A percentile compares a stretch with the other conserved stretches of the same genome.
Evolutionary conservation across 345 rosid species (phyloP).

Genomic region (Arabidopsis arenosa): DNA sequence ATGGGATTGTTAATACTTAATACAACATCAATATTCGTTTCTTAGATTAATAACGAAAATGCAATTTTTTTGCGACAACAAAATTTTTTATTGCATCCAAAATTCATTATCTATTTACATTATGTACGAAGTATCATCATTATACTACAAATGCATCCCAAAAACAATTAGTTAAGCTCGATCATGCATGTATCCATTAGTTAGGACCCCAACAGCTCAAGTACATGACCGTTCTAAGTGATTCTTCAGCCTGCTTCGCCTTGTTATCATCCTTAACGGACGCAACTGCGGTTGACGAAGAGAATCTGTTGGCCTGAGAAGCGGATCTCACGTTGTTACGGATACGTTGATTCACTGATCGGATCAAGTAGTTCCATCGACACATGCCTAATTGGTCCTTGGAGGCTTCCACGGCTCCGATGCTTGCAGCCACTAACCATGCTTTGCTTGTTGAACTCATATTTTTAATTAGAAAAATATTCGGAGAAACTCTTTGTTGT

Average conservation of each 20-base stretch:
- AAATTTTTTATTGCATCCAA: too few species aligned
- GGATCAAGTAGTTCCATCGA: conserved; percentile 54
- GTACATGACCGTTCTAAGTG: conserved; percentile 75
- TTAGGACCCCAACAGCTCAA: conserved; percentile 90
- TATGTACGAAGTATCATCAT: too few species aligned
- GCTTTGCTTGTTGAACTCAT: conserved; percentile 49
- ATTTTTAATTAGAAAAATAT: background rate
- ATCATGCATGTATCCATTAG: background rate
- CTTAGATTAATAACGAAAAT: too few species aligned
- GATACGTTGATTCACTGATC: conserved; percentile 49
- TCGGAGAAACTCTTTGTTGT: background rate
- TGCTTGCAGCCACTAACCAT: conserved; percentile 60
- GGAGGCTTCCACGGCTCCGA: conserved; percentile 58
- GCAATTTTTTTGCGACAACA: too few species aligned
- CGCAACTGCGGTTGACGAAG: conserved; percentile 25
- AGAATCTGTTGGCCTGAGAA: conserved; percentile 46
- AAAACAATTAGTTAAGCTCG: background rate
- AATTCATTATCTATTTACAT: too few species aligned
- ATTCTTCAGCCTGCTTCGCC: conserved; percentile 65
- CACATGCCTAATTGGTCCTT: conserved; percentile 60
- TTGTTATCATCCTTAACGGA: conserved; percentile 36
- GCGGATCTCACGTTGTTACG: conserved; percentile 44
- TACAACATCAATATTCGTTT: too few species aligned
- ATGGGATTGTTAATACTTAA: too few species aligned
- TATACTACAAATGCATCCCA: too few species aligned